These are phyloP conservation scores for Aspergillus viridinutans DNA, from an alignment of 2,329 filamentous ascomycete genomes.

Conservation along the genomic window DNA sequence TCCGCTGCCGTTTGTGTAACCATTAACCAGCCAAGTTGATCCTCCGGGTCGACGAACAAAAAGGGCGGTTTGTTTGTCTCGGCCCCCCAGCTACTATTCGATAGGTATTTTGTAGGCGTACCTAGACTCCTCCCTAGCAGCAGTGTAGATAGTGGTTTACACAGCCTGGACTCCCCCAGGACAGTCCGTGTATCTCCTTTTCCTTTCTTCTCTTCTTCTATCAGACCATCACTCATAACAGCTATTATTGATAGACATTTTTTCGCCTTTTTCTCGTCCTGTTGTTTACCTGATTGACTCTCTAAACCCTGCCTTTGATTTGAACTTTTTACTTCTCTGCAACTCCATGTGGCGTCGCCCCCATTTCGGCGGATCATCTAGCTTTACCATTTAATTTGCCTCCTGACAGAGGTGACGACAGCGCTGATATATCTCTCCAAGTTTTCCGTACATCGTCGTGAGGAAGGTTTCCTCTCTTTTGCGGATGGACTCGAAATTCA, in stretches of 20 bases:
- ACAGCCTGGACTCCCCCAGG: not conserved
- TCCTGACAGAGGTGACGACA: not conserved
- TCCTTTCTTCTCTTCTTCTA: not conserved
- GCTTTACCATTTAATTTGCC: not conserved
- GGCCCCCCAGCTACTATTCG: not conserved
- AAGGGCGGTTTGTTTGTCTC: not conserved
- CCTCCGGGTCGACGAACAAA: not conserved
- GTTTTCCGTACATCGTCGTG: not conserved
- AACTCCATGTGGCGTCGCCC: not conserved
- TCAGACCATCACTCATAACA: not conserved
- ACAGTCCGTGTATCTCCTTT: not conserved
- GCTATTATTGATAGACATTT: not conserved
- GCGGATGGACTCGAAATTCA: not conserved
- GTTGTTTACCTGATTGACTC: not conserved
- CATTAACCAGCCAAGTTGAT: not conserved
- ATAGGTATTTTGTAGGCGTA: too few relatives aligned
- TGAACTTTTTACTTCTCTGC: not conserved
- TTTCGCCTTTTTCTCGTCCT: not conserved
- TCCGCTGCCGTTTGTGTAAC: not conserved
- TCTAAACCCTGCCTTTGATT: not conserved
- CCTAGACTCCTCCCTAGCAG: not conserved
- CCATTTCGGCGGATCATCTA: not conserved
- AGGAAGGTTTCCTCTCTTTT: not conserved
- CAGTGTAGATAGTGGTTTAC: not conserved
- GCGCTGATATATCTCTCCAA: not conserved